Evolutionary conservation across 768 basidiomycete genomes (phyloP), one percentile per base, ranked within the genome.

Genomic region (Boletus vermiculosoides): DNA sequence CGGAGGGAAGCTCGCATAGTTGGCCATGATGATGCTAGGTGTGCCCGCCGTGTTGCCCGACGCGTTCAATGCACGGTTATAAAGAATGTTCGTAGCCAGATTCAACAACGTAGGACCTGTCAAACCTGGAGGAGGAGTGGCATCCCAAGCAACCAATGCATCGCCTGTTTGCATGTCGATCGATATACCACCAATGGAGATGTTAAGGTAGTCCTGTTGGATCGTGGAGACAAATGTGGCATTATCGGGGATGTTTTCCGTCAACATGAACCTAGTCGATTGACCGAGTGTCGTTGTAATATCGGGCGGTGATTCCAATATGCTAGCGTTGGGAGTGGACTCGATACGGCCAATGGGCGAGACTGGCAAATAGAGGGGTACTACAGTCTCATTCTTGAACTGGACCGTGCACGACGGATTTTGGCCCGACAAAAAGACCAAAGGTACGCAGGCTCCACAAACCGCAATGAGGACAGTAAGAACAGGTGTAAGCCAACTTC

Each of bases 101-200:
- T 90, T 92, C 54, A 92, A 69, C 75, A 90, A 76, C 1, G 80
- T 75, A 2, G 80, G 77, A 5, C 86, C 87, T 18, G 76, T 78
- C 7, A 83, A 60, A 2, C 84, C 83, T 6, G 87, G 84, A 8
- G 82, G 71, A 7, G 84, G 74, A 1, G 77, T 72, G 2, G 83
- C 86, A 67, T 91, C 85, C 86, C 88, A 92, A 25, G 90, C 88
- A 33, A 92, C 63, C 42, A 90, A 64, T 0, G 85, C 72, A 12
- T 78, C 67, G 0, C 80, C 79, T 0, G 80, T 78, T 31, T 75
- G 58, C 5, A 72, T 34, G 55, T 90, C 78, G 13, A 90, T 63
- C 0, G 89, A 90, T 28, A 92, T 69, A 31, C 90, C 90, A 33
- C 90, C 90, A 16, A 84, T 64, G 0, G 82, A 73, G n/a, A 87